Percentiles rank a stretch among this genome's conserved stretches.
Conservation (phyloP, 139 green algal genomes). For the Chlamydomonas schloesseri region DNA sequence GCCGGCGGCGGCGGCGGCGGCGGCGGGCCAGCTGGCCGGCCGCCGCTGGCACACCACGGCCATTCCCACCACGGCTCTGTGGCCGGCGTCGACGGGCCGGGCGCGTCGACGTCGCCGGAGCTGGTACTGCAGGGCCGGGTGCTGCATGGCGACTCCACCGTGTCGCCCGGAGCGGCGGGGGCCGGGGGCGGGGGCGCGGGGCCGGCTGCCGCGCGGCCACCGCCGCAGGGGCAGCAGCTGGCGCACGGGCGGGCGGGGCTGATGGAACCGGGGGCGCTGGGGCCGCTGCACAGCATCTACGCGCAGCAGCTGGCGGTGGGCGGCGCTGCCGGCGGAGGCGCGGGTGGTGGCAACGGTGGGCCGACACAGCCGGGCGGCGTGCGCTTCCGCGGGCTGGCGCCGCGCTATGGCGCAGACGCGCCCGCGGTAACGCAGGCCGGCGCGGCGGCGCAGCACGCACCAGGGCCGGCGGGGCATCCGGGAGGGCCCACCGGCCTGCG, state of each 20-base stretch:
- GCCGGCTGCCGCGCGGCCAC: background rate
- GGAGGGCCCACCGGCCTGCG: background rate
- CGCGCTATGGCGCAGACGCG: background rate
- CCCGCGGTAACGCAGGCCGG: background rate
- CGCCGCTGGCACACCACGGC: background rate
- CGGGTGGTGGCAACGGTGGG: background rate
- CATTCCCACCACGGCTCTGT: background rate
- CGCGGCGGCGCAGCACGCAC: too few relatives aligned
- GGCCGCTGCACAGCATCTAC: too few relatives aligned
- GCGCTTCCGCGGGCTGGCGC: background rate
- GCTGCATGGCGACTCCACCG: background rate
- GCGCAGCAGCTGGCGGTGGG: too few relatives aligned
- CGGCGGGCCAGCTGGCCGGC: too few relatives aligned
- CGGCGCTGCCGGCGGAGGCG: background rate
- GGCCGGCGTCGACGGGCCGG: background rate
- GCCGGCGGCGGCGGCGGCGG: too few relatives aligned
- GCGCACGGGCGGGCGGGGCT: conserved; percentile 2
- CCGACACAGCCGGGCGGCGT: background rate
- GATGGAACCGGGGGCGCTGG: background rate
- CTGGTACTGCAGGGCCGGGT: conserved; percentile 26
- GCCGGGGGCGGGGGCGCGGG: background rate
- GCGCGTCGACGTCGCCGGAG: background rate
- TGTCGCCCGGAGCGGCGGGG: background rate
- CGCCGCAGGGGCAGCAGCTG: background rate
- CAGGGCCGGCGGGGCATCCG: too few relatives aligned